phyloP scores from a whole-genome alignment of 176 grass and related monocot species.

The Eleusine coracana region DNA sequence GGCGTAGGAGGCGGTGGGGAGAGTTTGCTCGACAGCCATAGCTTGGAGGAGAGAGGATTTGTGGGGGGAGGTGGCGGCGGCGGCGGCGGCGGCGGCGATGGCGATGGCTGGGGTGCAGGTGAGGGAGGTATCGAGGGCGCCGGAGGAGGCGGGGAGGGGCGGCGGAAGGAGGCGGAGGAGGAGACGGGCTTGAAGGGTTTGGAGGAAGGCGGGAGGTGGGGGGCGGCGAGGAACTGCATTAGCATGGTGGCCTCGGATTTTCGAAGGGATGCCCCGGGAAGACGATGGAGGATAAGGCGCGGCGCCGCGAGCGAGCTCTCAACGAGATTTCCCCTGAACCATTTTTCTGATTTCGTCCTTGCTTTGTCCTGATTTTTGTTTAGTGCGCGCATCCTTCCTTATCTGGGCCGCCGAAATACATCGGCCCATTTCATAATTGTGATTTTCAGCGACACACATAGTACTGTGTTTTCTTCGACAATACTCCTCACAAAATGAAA shows the following conservation, averaged over 20 bases:
- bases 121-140: conserved; percentile 13
- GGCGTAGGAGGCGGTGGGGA: conserved; percentile 46
- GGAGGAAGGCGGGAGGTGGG: conserved; percentile 20
- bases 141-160: conserved; percentile 40
- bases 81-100: not conserved
- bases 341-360: not conserved
- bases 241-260: not conserved
- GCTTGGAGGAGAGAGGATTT: conserved; percentile 77
- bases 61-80: conserved; percentile 18
- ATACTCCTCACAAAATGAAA: not conserved
- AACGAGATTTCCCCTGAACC: too few relatives aligned
- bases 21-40: conserved; percentile 90
- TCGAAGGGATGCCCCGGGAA: conserved; percentile 34
- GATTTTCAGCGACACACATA: too few relatives aligned
- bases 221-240: conserved; percentile 54
- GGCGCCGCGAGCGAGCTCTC: not conserved
- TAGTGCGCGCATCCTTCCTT: not conserved
- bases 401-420: not conserved
- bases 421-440: not conserved
- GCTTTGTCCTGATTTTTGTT: not conserved
- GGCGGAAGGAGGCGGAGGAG: conserved; percentile 43
- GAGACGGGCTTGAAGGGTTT: conserved; percentile 46
- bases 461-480: too few relatives aligned
- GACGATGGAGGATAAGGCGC: conserved; percentile 5
- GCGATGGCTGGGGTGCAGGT: not conserved